Evolutionary conservation across 768 basidiomycete genomes (phyloP), one percentile per base, ranked within the genome.

Genomic region (Termitomyces bulborhizus): DNA sequence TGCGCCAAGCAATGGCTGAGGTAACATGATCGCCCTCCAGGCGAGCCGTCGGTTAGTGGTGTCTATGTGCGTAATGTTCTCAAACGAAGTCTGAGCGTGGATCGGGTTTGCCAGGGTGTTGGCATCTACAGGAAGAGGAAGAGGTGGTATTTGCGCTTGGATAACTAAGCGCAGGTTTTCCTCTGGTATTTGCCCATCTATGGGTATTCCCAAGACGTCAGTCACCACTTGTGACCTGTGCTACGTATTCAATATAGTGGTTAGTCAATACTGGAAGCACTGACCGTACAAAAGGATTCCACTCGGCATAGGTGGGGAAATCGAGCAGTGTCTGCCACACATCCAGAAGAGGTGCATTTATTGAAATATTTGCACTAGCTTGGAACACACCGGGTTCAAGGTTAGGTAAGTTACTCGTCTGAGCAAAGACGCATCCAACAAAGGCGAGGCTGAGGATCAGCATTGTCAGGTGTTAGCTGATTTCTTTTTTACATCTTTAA

Each of bases 261-360:
- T 29, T 26, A 37, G 4, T 11, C 40, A 8, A 29, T n/a, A 9
- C 4, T 2, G 21, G 4, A 24, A 24, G 8, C 21, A 56, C 62
- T 60, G 32, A 66, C 67, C 66, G 60, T 9, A 66, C 66, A 41
- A 69, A 69, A 9, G 66, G 76, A 47, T 68, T 79, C 83, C 82
- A 84, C 60, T 80, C 73, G 1, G 64, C 63, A 58, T 84, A 84
- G 5, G 72, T 65, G 2, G 65, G 60, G 68, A 83, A 83, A 68
- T 82, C 78, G 52, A 78, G 69, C 48, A 84, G 59, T 4, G 73
- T 68, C 7, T 65, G 57, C 83, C 83, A 84, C 4, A 80, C 81
- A 31, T 65, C 57, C 39, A 77, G 69, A 29, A 76, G 66, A 4
- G 81, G 79, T 5, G 82, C 80, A 54, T 81, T 71, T 47, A 84